Evolutionary conservation across 495 filamentous ascomycete species (phyloP), one percentile per base, ranked within the genome.

Genomic region (Aspergillus homomorphus): DNA sequence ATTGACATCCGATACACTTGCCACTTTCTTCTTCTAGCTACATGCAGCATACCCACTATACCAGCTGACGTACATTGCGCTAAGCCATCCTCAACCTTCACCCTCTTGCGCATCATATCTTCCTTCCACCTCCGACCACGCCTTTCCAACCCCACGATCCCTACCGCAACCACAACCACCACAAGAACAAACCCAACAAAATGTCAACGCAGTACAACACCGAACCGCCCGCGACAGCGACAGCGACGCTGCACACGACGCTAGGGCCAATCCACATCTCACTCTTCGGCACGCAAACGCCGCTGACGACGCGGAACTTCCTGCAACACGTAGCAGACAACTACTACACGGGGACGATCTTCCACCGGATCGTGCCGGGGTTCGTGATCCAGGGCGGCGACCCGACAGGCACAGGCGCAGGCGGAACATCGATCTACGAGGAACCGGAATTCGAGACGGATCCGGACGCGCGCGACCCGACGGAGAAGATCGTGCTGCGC

Each of bases 331-430:
- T 88, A 69, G 82, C 95, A 57, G 92, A 99, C 72, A 89, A 90
- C 57, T 97, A 98, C 81, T 99, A 98, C 75, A 85, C 88, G 50
- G 82, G 84, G 62, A 96, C 93, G 0, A 86, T 91, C 59, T 98
- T 98, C 77, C 94, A 98, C 74, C 92, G 94, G 19, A 79, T 98
- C 19, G 85, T 95, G 9, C 88, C 92, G 0, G 89, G 88, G 43
- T 98, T 98, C 77, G 88, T 98, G 56, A 75, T 98, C 42, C 94
- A 98, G 67, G 95, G 93, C 57, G 95, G 94, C 58, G 94, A 98
- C 68, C 94, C 94, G 0, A 89, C 89, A 0, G 92, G 92, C 26
- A 96, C 92, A 3, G 94, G 94, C 8, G 85, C 90, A 59, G 94
- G 95, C 45, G 94, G 94, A 8, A 90, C 92, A 62, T 88, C 87